These are phyloP conservation scores for Apiospora rasikravindrae DNA, from an alignment of 2,329 filamentous ascomycete species.

Conservation along the genomic window DNA sequence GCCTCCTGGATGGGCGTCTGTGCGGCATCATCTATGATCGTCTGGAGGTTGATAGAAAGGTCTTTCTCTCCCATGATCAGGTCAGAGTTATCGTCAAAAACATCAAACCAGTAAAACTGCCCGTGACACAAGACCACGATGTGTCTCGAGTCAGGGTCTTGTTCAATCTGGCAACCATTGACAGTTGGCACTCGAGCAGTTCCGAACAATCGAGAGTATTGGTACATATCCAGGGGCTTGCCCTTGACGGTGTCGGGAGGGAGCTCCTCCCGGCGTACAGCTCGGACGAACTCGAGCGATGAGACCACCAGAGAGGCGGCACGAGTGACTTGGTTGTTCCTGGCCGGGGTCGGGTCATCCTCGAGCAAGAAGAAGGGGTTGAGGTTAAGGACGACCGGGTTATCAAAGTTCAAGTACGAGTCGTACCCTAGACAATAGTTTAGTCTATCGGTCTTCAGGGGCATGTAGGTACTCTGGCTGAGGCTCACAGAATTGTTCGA, in stretches of 20 bases:
- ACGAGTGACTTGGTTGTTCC: constrained; percentile 95
- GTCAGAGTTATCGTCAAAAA: constrained; percentile 91
- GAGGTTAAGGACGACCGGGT: constrained; percentile 94
- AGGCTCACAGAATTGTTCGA: constrained; percentile 94
- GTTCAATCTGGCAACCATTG: constrained; percentile 92
- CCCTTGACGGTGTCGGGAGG: constrained; percentile 86
- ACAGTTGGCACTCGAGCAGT: constrained; percentile 94
- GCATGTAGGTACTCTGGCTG: background rate
- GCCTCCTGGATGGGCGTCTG: constrained; percentile 91
- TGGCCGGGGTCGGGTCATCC: constrained; percentile 93
- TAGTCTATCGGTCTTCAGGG: background rate
- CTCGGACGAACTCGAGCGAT: constrained; percentile 87
- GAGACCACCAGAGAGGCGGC: constrained; percentile 92
- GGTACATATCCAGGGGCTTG: constrained; percentile 94
- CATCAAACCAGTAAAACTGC: constrained; percentile 99
- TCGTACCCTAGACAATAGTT: constrained; percentile 79
- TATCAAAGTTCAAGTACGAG: constrained; percentile 97
- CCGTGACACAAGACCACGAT: constrained; percentile 92
- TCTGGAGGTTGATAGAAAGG: constrained; percentile 86
- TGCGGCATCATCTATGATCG: constrained; percentile 88
- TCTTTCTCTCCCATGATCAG: constrained; percentile 98
- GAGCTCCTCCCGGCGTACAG: constrained; percentile 90
- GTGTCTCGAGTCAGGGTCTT: constrained; percentile 92
- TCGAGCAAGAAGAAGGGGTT: constrained; percentile 98
- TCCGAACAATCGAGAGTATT: constrained; percentile 93